Evolutionary conservation across 2,329 filamentous ascomycete species (phyloP), one percentile per base, ranked within the genome.

Genomic region (Colletotrichum viniferum): DNA sequence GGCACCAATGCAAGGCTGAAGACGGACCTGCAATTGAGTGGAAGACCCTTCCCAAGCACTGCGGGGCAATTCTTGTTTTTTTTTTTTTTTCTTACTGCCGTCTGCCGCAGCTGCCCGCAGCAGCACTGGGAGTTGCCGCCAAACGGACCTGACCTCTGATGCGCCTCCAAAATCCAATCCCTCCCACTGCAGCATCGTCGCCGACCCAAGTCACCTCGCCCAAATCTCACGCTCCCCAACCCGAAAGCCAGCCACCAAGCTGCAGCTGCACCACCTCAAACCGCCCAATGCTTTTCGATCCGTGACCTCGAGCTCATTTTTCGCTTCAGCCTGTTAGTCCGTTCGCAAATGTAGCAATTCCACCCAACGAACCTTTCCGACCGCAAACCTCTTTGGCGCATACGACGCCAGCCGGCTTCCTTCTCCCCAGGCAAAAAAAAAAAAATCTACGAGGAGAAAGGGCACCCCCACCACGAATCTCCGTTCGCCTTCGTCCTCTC

Each of bases 111-210:
- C 30, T 38, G 12, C 16, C n/a, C 18, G 21, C 43, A 0, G 43
- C 43, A 48, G 43, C n/a, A 2, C 43, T 48, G 43, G n/a, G 43
- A 48, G 43, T 48, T 48, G n/a, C 43, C 32, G 36, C 61, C 63
- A 16, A 28, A 21, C 65, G 26, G 61, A 26, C 7, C 38, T n/a
- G 30, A 62, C 61, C 75, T 64, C 58, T 63, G 75, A 71, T 32
- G 66, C 62, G 66, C 55, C 64, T 58, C 60, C 58, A 32, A 52
- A 58, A 56, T 68, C 43, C 58, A 65, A 69, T 58, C 56, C 76
- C 67, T n/a, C n/a, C n/a, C n/a, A n/a, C n/a, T n/a, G n/a, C n/a
- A n/a, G 38, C 69, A 74, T 77, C 76, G 76, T 77, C 76, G 71
- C 76, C 76, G 71, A 77, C 76, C 74, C 76, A 77, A 75, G 65